Conservation (phyloP, 1,284 basidiomycete species). For the Sanguinoderma infundibulare region DNA sequence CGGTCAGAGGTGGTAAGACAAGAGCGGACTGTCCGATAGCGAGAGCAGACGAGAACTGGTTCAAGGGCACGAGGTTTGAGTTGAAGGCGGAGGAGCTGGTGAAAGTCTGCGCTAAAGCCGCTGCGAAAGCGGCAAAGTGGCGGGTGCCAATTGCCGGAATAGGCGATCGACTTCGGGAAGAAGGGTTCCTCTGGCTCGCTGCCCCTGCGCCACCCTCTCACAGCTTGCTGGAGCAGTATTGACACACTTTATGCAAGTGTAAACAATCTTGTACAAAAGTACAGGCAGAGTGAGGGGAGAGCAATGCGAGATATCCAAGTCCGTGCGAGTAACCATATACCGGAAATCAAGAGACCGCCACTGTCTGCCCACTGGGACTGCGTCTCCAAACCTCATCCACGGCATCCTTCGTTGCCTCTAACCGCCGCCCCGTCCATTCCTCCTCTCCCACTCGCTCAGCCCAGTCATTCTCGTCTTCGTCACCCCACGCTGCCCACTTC, state of each 20-base stretch:
- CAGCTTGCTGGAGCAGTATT: background rate
- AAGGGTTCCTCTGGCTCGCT: background rate
- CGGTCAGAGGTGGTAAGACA: background rate
- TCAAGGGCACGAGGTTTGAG: background rate
- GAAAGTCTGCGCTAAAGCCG: background rate
- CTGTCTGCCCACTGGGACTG: conserved; percentile 7
- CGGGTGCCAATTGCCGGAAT: conserved; percentile 10
- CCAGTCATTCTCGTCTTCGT: conserved; percentile 57
- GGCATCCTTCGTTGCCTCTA: conserved; percentile 42
- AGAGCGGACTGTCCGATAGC: background rate
- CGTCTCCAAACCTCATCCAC: conserved; percentile 33
- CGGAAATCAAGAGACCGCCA: conserved; percentile 11
- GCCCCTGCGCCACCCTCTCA: too few relatives aligned
- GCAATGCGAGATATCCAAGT: background rate
- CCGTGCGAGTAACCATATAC: background rate
- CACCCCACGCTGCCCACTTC: conserved; percentile 58
- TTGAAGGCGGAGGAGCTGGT: background rate
- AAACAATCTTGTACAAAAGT: background rate
- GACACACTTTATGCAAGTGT: background rate
- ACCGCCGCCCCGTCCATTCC: conserved; percentile 49
- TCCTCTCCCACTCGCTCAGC: conserved; percentile 50
- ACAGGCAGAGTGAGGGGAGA: background rate
- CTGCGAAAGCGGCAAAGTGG: background rate
- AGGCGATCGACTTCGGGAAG: conserved; percentile 8
- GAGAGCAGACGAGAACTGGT: background rate